Evolutionary conservation across 1,284 basidiomycete species (phyloP).

Genomic region (Sporisorium exsertum): DNA sequence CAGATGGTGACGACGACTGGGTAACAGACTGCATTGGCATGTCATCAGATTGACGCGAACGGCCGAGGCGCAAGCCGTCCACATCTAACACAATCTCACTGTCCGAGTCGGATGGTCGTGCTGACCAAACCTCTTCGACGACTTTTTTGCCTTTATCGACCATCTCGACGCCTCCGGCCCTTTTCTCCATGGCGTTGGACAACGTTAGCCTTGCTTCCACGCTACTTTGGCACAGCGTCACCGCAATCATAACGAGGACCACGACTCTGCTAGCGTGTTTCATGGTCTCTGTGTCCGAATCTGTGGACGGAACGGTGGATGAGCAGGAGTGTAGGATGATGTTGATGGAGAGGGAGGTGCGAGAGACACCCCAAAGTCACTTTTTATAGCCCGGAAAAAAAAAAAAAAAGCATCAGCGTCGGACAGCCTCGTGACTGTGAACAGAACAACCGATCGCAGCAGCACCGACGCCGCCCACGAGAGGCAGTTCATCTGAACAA

Average conservation of each 20-base stretch:
- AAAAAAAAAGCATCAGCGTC: not conserved
- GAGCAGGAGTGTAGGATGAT: not conserved
- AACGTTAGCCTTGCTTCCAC: too few species aligned
- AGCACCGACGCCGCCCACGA: not conserved
- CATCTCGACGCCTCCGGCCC: not conserved
- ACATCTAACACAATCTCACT: not conserved
- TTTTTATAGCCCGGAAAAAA: not conserved
- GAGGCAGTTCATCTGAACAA: not conserved
- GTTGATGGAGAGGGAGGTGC: not conserved
- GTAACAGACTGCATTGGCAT: not conserved
- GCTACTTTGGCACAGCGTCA: not conserved
- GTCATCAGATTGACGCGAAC: not conserved
- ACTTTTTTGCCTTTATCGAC: not conserved
- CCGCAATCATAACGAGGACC: not conserved
- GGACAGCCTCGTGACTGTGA: not conserved
- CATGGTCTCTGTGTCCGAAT: not conserved
- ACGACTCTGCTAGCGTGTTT: not conserved
- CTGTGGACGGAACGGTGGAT: not conserved
- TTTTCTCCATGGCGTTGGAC: not conserved
- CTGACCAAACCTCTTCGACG: not conserved
- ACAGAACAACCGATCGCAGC: not conserved
- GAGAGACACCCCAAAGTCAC: too few species aligned
- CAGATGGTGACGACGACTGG: not conserved
- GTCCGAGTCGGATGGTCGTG: not conserved
- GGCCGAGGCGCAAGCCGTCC: not conserved